phyloP scores from a whole-genome alignment of 2,329 filamentous ascomycete genomes.

The Fusarium tuaranense region DNA sequence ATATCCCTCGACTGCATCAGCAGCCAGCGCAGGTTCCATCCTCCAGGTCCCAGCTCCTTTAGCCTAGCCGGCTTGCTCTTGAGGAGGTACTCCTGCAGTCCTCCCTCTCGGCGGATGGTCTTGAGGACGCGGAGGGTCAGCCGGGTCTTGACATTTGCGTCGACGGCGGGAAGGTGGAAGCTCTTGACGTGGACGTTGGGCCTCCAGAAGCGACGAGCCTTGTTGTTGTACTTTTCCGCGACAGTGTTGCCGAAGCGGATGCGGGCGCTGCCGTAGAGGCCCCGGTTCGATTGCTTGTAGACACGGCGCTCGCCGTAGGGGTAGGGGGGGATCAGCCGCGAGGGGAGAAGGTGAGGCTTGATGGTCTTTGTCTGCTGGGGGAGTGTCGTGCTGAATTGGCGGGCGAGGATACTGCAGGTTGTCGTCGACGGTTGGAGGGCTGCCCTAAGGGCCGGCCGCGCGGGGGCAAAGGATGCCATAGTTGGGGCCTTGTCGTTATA shows the following conservation, averaged over 20 bases:
- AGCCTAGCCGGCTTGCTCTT: slow-evolving; percentile 82
- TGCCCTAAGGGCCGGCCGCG: slow-evolving; percentile 35
- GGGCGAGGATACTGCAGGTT: slow-evolving; percentile 15
- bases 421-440: slow-evolving; percentile 15
- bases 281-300: slow-evolving; percentile 85
- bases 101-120: slow-evolving; percentile 86
- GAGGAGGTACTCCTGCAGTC: slow-evolving; percentile 91
- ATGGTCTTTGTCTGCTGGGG: slow-evolving; percentile 55
- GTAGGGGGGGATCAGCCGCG: slow-evolving; percentile 71
- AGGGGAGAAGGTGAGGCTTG: slow-evolving; percentile 58
- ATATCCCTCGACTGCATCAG: slow-evolving; percentile 82
- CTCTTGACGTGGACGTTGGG: slow-evolving; percentile 79
- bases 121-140: slow-evolving; percentile 77
- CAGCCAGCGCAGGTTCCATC: slow-evolving; percentile 91
- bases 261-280: slow-evolving; percentile 76
- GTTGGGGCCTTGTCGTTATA: not conserved
- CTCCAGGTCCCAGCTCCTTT: slow-evolving; percentile 87
- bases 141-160: slow-evolving; percentile 73
- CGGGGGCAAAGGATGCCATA: slow-evolving; percentile 41
- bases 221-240: slow-evolving; percentile 75
- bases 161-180: slow-evolving; percentile 73
- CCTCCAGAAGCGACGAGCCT: slow-evolving; percentile 79
- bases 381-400: slow-evolving; percentile 54
- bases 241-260: slow-evolving; percentile 87
- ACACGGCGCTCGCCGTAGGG: slow-evolving; percentile 76